A percentile compares a stretch with the other conserved stretches of the same genome.
These are phyloP conservation scores for Lagenidium giganteum DNA, from an alignment of 352 stramenopile genomes.

Conservation along the genomic window DNA sequence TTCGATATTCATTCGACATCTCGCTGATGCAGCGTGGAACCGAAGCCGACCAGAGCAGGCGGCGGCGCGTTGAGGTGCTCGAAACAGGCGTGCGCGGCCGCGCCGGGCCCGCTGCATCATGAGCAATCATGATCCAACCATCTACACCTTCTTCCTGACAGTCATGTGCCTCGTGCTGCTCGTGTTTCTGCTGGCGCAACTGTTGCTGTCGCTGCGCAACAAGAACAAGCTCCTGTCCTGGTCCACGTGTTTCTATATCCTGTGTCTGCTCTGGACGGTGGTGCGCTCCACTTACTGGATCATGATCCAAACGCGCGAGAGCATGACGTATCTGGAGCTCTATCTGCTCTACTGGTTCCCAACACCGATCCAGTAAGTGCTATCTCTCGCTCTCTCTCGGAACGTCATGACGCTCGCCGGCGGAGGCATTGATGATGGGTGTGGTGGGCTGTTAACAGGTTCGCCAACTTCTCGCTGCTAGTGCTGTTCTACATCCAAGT, in stretches of 20 bases:
- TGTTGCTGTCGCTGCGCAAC: slow-evolving; percentile 59
- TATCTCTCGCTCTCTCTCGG: too few species aligned
- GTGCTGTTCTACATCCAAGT: slow-evolving; percentile 89
- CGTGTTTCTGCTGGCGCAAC: slow-evolving; percentile 64
- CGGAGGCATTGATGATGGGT: too few species aligned
- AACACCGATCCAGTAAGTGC: slow-evolving; percentile 66
- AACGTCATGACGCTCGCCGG: too few species aligned
- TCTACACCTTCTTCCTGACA: slow-evolving; percentile 77
- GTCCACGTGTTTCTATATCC: slow-evolving; percentile 76
- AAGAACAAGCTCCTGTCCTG: slow-evolving; percentile 84
- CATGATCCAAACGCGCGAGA: slow-evolving; percentile 66
- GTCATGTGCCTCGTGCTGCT: slow-evolving; percentile 71
- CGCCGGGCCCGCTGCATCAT: slow-evolving; percentile 13
- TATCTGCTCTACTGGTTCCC: slow-evolving; percentile 86
- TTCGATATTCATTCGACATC: slow-evolving; percentile 2
- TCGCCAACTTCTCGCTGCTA: slow-evolving; percentile 86
- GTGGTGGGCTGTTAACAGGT: slow-evolving; percentile 22
- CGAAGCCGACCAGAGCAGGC: not conserved
- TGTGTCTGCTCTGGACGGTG: slow-evolving; percentile 80
- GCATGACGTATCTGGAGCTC: slow-evolving; percentile 75
- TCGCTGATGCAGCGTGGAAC: not conserved
- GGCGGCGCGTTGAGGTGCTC: not conserved
- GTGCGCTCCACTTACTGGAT: slow-evolving; percentile 83
- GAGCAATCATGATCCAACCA: slow-evolving; percentile 40
- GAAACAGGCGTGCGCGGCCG: too few species aligned